Evolutionary conservation across 495 filamentous ascomycete species (phyloP), one percentile per base, ranked within the genome.

Genomic region (Amorphotheca resinae): DNA sequence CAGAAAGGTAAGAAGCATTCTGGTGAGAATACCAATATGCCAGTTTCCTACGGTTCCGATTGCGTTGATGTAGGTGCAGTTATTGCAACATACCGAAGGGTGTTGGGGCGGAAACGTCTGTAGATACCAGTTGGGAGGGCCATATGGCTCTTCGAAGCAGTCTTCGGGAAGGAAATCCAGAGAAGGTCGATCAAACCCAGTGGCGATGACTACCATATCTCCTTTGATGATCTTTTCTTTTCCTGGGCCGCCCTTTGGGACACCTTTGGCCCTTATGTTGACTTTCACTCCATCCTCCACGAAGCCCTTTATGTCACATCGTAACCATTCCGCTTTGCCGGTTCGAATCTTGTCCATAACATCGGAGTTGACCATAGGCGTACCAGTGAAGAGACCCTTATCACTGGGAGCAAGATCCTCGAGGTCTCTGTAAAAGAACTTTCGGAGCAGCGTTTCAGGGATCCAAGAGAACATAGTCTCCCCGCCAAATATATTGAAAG

Each of bases 11-110:
- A 91, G 70, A 23, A 93, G 64, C 46, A 93, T 78, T 0, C 86
- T 66, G 0, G 85, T 91, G 60, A 89, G 91, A 42, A 93, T 87
- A 14, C 84, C 86, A 22, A 91, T 87, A 49, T 93, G 84, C 67
- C 80, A 89, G 54, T 91, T 87, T 0, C 84, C 82, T 0, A 87
- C 82, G 0, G 76, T 73, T 1, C 86, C 85, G 47, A 93, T 89
- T 1, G 79, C 84, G 43, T 81, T 78, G 28, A 87, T 66, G 43
- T 87, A 91, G 75, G 48, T 51, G 43, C 67, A 87, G 57, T 93
- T 93, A 63, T 83, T 87, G 51, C 74, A 77, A 45, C 78, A 84
- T 18, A 89, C 68, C 33, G 71, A 73, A 2, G 74, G 68, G 48
- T 80, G 72, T 9, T 60, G 48, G 0, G 79, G 73, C 8, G 85